Base-by-base conservation (phyloP, 116 monocot genomes). In the Papilionanthe hybrid region DNA sequence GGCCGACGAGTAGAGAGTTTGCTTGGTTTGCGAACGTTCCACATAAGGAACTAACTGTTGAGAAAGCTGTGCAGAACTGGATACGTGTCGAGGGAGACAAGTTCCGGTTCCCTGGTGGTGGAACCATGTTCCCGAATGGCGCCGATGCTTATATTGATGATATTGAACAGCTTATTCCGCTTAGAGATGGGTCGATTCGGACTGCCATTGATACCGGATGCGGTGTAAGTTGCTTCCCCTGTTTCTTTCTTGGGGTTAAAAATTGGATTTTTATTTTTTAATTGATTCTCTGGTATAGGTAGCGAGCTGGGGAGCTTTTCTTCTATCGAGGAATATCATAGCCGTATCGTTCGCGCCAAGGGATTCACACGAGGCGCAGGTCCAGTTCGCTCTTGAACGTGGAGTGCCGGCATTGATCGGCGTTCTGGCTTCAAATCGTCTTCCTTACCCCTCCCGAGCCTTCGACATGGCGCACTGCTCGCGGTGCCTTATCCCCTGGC, bases 381-480 rank as follows among this genome's bases (percentile, higher is more conserved):
- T 94, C 5, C 94, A 94, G 44, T 94, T 94, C 20, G 94, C 91
- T 29, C 88, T 94, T 42, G 94, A 94, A 76, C 90, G 94, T 15
- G 91, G 94, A 20, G 90, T 94, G 2, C 94, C 94, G 20, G 92
- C 94, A 2, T 80, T 94, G 86, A 86, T 94, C 53, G 94, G 94
- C 9, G 88, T 94, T 20, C 55, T 94, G 18, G 90, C 94, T 25
- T 88, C 94, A 79, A 86, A 85, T 58, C 86, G 94, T 37, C 88
- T 94, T 55, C 88, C 94, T 20, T 94, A 90, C 86, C 94, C 94
- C 10, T 56, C 94, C 53, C 78, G 90, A 11, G 79, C 91, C 53
- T 94, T 94, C 82, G 91, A 94, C 85, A 83, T 94, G 89, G 94
- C 93, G 12, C 93, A 93, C 84, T 93, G 91, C 82, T 93, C 93